phyloP scores from a whole-genome alignment of 2,329 filamentous ascomycete species.

The Cytospora leucostoma region DNA sequence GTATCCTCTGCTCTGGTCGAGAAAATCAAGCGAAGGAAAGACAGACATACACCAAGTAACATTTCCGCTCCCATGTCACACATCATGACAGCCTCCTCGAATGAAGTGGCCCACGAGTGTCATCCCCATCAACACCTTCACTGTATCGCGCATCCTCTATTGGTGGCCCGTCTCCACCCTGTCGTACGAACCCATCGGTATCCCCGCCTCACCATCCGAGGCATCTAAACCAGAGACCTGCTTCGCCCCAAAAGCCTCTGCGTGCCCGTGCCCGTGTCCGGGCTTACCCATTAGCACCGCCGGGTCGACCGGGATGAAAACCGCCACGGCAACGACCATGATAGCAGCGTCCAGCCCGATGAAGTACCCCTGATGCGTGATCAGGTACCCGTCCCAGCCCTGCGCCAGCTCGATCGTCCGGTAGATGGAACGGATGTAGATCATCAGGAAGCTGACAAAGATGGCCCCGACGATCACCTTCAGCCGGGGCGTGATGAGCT shows the following conservation, averaged over 20 bases:
- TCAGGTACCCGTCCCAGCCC: slow-evolving; percentile 52
- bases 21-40: background rate
- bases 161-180: background rate
- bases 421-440: slow-evolving; percentile 52
- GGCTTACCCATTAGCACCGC: slow-evolving; percentile 18
- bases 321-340: slow-evolving; percentile 48
- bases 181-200: slow-evolving; percentile 11
- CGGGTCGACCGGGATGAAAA: slow-evolving; percentile 49
- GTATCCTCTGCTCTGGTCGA: background rate
- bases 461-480: slow-evolving; percentile 39
- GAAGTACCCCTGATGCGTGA: slow-evolving; percentile 52
- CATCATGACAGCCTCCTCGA: background rate
- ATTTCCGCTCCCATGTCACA: background rate
- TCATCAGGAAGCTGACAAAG: slow-evolving; percentile 44
- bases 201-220: slow-evolving; percentile 11
- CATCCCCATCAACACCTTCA: background rate
- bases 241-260: background rate
- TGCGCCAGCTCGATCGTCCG: slow-evolving; percentile 51
- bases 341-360: slow-evolving; percentile 51
- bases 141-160: no score
- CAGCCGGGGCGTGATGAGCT: slow-evolving; percentile 36
- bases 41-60: background rate
- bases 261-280: background rate
- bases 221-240: slow-evolving; percentile 6
- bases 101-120: no score